Conservation (phyloP, 1,139 yeast genomes). For the Citeromyces siamensis region DNA sequence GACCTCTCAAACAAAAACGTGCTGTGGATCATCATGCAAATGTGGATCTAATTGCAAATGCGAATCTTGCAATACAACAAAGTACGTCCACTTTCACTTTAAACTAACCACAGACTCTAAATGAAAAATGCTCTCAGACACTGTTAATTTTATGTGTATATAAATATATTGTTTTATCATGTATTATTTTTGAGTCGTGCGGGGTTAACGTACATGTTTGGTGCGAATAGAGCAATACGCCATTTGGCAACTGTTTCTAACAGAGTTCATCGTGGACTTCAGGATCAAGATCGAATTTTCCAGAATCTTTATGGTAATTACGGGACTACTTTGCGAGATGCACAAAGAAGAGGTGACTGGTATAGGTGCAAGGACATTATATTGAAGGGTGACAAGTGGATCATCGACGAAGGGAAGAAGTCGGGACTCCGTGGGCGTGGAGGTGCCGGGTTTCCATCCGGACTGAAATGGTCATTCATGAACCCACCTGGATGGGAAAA, state of each 20-base stretch:
- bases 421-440: conserved; percentile 87
- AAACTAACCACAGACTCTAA: not conserved
- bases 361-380: conserved; percentile 78
- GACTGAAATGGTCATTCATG: conserved; percentile 87
- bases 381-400: conserved; percentile 78
- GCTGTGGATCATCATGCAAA: conserved; percentile 11
- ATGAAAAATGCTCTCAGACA: not conserved
- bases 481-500: conserved; percentile 94
- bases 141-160: not conserved
- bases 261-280: conserved; percentile 49
- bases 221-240: conserved; percentile 16
- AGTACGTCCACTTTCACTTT: conserved; percentile 6
- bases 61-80: conserved; percentile 19
- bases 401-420: conserved; percentile 73
- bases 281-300: conserved; percentile 76
- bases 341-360: conserved; percentile 82
- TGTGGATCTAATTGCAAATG: conserved; percentile 19
- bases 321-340: conserved; percentile 63
- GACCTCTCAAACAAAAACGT: conserved; percentile 5
- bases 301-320: conserved; percentile 69
- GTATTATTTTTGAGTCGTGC: conserved; percentile 13
- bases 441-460: conserved; percentile 89
- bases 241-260: conserved; percentile 31
- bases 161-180: conserved; percentile 2
- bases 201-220: conserved; percentile 20